These are phyloP conservation scores for Amoebophrya sp. DNA, from an alignment of 169 alveolate genomes.

Conservation along the genomic window DNA sequence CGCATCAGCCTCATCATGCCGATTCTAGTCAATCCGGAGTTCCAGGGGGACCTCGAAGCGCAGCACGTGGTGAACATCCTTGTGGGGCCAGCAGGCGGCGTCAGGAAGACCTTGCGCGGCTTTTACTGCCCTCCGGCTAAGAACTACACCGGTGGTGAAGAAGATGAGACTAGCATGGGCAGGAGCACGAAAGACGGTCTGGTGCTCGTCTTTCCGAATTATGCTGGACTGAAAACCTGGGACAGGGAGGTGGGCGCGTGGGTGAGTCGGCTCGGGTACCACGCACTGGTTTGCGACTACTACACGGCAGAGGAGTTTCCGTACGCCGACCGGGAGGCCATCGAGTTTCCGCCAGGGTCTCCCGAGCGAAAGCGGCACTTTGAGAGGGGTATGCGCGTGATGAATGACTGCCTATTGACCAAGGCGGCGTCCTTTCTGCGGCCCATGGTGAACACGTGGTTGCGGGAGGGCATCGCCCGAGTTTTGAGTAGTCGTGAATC, in stretches of 20 bases:
- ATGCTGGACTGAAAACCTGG: not conserved
- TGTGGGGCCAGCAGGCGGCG: too few species aligned
- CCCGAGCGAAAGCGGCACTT: not conserved
- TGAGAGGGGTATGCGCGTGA: not conserved
- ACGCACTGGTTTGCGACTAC: conserved; percentile 10
- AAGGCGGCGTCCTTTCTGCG: not conserved
- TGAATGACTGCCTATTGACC: not conserved
- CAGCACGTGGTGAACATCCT: too few species aligned
- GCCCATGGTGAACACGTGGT: not conserved
- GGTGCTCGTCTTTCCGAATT: not conserved
- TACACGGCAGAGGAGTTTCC: not conserved
- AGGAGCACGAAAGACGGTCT: too few species aligned
- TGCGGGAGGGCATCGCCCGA: not conserved
- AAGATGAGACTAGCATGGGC: too few species aligned
- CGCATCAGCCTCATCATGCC: too few species aligned
- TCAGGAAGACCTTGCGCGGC: too few species aligned
- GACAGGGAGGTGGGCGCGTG: not conserved
- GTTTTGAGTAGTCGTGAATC: too few species aligned
- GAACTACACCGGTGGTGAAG: too few species aligned
- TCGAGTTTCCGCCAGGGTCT: not conserved
- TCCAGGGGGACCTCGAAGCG: too few species aligned
- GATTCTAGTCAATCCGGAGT: too few species aligned
- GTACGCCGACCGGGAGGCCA: not conserved
- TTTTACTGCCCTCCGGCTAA: too few species aligned
- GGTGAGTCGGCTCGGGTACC: not conserved